Conservation (phyloP, 768 basidiomycete species). For the Calocera viscosa region DNA sequence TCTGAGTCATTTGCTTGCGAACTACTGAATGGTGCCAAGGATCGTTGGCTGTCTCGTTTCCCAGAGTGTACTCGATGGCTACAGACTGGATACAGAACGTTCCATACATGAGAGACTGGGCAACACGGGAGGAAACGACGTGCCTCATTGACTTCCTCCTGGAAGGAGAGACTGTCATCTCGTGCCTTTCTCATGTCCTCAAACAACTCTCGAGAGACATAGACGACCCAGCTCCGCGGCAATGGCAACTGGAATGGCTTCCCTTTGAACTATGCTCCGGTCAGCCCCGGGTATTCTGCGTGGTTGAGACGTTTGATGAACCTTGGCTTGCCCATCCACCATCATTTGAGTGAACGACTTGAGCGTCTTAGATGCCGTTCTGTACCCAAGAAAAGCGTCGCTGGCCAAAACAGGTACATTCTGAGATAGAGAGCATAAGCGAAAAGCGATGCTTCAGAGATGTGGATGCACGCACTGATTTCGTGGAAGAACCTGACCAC, state of each 20-base stretch:
- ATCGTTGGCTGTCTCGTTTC: not conserved
- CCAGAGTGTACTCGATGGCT: not conserved
- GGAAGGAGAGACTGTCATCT: not conserved
- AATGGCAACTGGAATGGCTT: not conserved
- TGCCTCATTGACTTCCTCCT: not conserved
- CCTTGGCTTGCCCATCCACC: not conserved
- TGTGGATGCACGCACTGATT: not conserved
- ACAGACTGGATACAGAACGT: not conserved
- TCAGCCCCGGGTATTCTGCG: too few species aligned
- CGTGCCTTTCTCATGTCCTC: not conserved
- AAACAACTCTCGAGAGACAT: not conserved
- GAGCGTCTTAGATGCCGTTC: not conserved
- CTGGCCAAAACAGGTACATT: not conserved
- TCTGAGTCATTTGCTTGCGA: constrained; percentile 3
- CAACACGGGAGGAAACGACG: not conserved
- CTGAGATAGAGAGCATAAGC: not conserved
- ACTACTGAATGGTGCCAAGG: constrained; percentile 8
- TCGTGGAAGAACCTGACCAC: not conserved
- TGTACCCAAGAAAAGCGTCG: not conserved
- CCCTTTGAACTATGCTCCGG: not conserved
- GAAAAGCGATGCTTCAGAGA: too few species aligned
- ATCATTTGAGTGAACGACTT: not conserved
- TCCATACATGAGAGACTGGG: not conserved
- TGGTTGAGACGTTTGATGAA: not conserved
- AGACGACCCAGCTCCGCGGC: not conserved